A percentile compares a stretch with the other conserved stretches of the same genome.
Conservation (phyloP, 2,329 filamentous ascomycete species). For the Epichloe glyceriae region DNA sequence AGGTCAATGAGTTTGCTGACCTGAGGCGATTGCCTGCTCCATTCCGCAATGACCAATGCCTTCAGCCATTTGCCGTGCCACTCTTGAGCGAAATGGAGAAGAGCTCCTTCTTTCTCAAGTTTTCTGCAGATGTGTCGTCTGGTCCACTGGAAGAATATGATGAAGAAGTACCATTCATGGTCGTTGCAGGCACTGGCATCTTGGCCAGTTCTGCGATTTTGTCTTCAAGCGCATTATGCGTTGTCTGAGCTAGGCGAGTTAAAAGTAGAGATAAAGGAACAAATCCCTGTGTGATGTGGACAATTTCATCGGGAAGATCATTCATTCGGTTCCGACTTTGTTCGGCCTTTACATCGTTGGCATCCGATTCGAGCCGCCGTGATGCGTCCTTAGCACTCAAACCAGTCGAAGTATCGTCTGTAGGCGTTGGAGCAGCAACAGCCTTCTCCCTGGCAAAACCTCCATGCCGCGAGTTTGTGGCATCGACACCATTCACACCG, state of each 20-base stretch:
- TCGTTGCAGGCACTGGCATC: conserved; percentile 42
- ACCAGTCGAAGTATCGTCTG: conserved; percentile 6
- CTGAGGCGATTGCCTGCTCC: conserved; percentile 66
- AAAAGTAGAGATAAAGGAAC: conserved; percentile 65
- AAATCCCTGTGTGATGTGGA: conserved; percentile 64
- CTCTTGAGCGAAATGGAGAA: conserved; percentile 68
- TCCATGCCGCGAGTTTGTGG: conserved; percentile 11
- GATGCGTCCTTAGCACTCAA: conserved; percentile 15
- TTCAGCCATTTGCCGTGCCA: conserved; percentile 87
- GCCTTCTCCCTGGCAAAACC: conserved; percentile 22
- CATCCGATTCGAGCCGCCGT: neutral
- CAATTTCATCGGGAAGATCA: conserved; percentile 47
- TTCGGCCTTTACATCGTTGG: neutral
- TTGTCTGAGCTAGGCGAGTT: conserved; percentile 67
- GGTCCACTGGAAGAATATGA: conserved; percentile 17
- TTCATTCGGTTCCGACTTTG: conserved; percentile 28
- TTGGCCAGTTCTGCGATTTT: conserved; percentile 58
- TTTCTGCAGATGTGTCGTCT: conserved; percentile 50
- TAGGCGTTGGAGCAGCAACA: conserved; percentile 3
- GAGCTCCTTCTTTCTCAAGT: conserved; percentile 60
- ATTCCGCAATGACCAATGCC: conserved; percentile 77
- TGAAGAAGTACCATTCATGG: conserved; percentile 36
- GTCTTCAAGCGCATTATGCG: conserved; percentile 64
- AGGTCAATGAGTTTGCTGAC: conserved; percentile 85
- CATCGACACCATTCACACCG: conserved; percentile 28